Evolutionary conservation across 2,329 filamentous ascomycete genomes (phyloP), one percentile per base, ranked within the genome.

Genomic region (Shiraia sp.): DNA sequence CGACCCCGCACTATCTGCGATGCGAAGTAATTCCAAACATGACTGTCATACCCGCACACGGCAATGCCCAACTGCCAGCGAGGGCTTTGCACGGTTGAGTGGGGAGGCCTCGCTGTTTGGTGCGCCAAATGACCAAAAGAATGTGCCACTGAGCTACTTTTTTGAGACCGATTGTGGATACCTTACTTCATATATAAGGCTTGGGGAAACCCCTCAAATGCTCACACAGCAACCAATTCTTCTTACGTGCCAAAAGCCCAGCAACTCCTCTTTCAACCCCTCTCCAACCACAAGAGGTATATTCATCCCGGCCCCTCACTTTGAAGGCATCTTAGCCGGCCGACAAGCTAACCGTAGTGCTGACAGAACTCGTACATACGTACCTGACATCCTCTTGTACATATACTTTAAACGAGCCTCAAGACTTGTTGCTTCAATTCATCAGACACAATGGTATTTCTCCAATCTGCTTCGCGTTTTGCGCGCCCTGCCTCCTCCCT

Each of bases 391-490:
- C 38, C 46, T 48, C 50, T 49, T 33, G 44, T 57, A 65, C 54
- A 59, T 57, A 60, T 54, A 40, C 40, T 45, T 45, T 45, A 41
- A 35, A 41, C 34, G 42, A 55, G 45, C 50, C 41, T 44, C 39
- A 49, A 50, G 17, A 41, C 31, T 44, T 55, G 36, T 50, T 37
- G 45, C 39, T 40, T 51, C 49, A 47, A 40, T 49, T 45, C 40
- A 49, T 46, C 51, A 53, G 46, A 69, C 69, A 82, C 67, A 59
- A 77, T 77, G 61, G 77, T 75, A 86, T 82, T 86, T 79, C 67
- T 79, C 67, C 79, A 81, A 69, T 80, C 80, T 63, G 72, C 80
- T 65, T 73, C 80, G 45, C 78, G 80, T 68, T 74, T 82, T 49
- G 74, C 75, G 57, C 79, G 79, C 53, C 78, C 78, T 59, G 72